Evolutionary conservation across 2,329 filamentous ascomycete species (phyloP).

Genomic region (Hypoxylon rubiginosum): DNA sequence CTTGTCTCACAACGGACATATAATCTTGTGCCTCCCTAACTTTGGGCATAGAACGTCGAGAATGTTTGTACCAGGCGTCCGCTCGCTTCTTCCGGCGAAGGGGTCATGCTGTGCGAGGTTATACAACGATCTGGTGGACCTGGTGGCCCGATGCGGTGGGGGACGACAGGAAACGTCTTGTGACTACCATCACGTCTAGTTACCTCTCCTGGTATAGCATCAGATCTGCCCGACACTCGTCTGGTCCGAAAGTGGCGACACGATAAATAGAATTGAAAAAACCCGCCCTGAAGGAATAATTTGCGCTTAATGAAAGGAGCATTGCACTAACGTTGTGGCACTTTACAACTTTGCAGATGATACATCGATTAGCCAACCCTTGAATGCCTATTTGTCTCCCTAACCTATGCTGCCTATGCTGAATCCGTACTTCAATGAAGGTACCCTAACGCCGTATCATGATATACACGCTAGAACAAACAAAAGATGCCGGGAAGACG

Average conservation of each 20-base stretch:
- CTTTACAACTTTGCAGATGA: conserved; percentile 38
- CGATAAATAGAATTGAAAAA: conserved; percentile 36
- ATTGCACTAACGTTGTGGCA: conserved; percentile 38
- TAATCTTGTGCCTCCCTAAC: conserved; percentile 32
- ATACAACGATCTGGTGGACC: conserved; percentile 43
- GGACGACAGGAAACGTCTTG: conserved; percentile 41
- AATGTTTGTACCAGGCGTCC: conserved; percentile 38
- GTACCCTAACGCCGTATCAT: conserved; percentile 36
- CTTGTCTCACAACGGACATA: conserved; percentile 43
- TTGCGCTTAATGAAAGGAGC: conserved; percentile 35
- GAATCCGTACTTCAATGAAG: conserved; percentile 19
- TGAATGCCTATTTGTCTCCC: conserved; percentile 11
- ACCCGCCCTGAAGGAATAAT: conserved; percentile 23
- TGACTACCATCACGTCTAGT: conserved; percentile 23
- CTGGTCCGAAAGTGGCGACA: conserved; percentile 40
- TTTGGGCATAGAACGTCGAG: conserved; percentile 33
- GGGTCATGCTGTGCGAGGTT: conserved; percentile 37
- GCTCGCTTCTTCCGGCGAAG: conserved; percentile 47
- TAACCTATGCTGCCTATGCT: conserved; percentile 11
- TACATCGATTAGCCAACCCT: conserved; percentile 33
- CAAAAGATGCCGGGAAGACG: conserved; percentile 21
- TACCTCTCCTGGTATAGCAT: conserved; percentile 26
- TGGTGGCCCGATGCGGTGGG: conserved; percentile 41
- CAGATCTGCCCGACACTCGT: conserved; percentile 29
- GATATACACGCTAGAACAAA: conserved; percentile 39